These are phyloP conservation scores for Solanum appendiculatum DNA, from an alignment of 257 asterid genomes.

Conservation along the genomic window DNA sequence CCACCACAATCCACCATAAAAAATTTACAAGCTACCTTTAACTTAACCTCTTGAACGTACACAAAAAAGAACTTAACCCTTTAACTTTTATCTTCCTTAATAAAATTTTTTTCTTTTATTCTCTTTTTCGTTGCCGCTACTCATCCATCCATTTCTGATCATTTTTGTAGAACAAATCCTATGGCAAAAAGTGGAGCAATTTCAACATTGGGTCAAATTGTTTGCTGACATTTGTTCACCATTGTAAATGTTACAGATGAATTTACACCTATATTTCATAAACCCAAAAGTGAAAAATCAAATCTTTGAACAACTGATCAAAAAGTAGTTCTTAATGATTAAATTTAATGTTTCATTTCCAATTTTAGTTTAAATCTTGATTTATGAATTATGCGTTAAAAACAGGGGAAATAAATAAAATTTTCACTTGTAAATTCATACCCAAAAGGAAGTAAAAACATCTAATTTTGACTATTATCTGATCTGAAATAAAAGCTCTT, in stretches of 20 bases:
- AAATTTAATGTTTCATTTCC: background rate
- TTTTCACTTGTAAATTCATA: background rate
- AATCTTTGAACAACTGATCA: background rate
- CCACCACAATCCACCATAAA: background rate
- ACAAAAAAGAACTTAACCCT: background rate
- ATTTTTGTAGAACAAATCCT: constrained; percentile 43
- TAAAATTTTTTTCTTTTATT: too few species aligned
- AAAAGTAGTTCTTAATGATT: background rate
- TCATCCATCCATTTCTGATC: background rate
- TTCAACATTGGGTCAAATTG: constrained; percentile 86
- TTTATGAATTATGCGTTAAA: background rate
- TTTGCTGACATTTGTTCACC: constrained; percentile 23
- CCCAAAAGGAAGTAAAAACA: background rate
- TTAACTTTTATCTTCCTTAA: background rate
- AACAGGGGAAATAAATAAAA: background rate
- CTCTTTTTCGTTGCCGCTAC: background rate
- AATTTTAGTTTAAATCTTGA: background rate
- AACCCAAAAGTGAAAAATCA: background rate
- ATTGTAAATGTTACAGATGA: constrained; percentile 58
- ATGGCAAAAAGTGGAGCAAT: constrained; percentile 49
- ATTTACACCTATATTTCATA: constrained; percentile 33
- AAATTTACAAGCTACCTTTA: background rate
- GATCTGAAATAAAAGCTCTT: background rate
- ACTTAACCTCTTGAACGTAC: background rate
- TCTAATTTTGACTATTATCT: background rate